Conservation (phyloP, 768 basidiomycete species). For the Hygrocybe punicea region DNA sequence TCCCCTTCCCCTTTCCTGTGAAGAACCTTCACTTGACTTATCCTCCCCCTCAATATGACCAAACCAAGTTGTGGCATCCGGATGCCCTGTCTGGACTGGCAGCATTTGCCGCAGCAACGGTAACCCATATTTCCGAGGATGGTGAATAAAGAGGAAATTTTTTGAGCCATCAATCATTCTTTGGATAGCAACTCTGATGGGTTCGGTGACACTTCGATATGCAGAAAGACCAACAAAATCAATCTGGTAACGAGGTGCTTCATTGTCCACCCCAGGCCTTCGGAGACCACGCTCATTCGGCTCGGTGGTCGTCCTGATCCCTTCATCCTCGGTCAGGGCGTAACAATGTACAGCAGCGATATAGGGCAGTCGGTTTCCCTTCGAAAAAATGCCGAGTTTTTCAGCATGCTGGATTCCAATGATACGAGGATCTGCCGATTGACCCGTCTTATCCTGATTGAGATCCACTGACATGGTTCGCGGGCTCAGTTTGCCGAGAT, state of each 20-base stretch:
- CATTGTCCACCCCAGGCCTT: background rate
- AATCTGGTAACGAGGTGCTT: slow-evolving; percentile 2
- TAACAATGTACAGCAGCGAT: slow-evolving; percentile 18
- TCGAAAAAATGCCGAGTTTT: background rate
- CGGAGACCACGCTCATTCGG: background rate
- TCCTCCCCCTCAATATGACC: background rate
- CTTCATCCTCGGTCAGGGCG: slow-evolving; percentile 2
- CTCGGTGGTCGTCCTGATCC: background rate
- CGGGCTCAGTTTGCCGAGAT: background rate
- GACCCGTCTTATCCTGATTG: background rate
- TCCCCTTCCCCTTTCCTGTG: background rate
- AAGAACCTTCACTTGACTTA: background rate
- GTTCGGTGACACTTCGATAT: background rate
- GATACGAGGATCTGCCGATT: background rate
- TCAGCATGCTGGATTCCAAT: slow-evolving; percentile 1
- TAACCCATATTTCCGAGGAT: background rate
- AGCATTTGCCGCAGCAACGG: background rate
- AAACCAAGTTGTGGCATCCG: background rate
- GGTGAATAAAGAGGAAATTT: background rate
- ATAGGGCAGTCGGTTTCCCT: slow-evolving; percentile 12
- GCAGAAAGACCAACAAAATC: background rate
- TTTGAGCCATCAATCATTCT: background rate
- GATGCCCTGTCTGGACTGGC: background rate
- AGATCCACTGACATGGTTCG: background rate
- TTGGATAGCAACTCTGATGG: background rate